A percentile compares a stretch with the other conserved stretches of the same genome.
Conservation (phyloP, 345 rosid species). For the Bruguiera sexangula region DNA sequence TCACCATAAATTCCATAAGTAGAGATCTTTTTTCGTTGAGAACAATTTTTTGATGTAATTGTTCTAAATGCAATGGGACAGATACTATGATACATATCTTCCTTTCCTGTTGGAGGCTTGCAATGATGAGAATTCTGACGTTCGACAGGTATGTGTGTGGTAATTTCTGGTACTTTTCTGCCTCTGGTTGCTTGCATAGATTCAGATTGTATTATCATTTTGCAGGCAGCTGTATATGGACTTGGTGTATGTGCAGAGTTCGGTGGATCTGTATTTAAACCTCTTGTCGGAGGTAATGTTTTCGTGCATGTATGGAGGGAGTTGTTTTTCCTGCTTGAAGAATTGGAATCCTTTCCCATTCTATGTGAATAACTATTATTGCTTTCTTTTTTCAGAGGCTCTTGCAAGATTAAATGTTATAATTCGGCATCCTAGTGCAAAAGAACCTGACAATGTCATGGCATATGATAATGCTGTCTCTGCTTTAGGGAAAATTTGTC, state of each 20-base stretch:
- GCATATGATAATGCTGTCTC: slow-evolving; percentile 99
- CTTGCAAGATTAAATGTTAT: slow-evolving; percentile 91
- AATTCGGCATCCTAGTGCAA: slow-evolving; percentile 71
- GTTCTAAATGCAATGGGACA: slow-evolving; percentile 29
- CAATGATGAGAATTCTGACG: slow-evolving; percentile 89
- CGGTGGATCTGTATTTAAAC: slow-evolving; percentile 83
- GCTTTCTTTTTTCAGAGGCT: slow-evolving; percentile 64
- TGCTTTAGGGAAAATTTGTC: slow-evolving; percentile 94
- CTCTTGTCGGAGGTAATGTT: slow-evolving; percentile 84
- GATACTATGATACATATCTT: slow-evolving; percentile 94
- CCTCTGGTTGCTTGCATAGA: slow-evolving; percentile 3
- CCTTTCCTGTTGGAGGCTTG: slow-evolving; percentile 99
- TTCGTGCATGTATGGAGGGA: slow-evolving; percentile 7
- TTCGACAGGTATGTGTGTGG: slow-evolving; percentile 67
- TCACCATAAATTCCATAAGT: neutral
- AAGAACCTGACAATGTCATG: slow-evolving; percentile 81
- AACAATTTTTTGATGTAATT: slow-evolving; percentile 19
- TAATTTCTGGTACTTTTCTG: slow-evolving; percentile 9
- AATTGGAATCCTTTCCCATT: neutral
- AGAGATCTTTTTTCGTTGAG: slow-evolving; percentile 15
- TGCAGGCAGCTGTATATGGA: slow-evolving; percentile 98
- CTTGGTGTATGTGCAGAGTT: slow-evolving; percentile 99
- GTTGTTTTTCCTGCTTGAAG: neutral
- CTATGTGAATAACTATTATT: slow-evolving; percentile 20
- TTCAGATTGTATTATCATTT: slow-evolving; percentile 20